Evolutionary conservation across 2,329 filamentous ascomycete species (phyloP).

Genomic region (Alternaria sp.): DNA sequence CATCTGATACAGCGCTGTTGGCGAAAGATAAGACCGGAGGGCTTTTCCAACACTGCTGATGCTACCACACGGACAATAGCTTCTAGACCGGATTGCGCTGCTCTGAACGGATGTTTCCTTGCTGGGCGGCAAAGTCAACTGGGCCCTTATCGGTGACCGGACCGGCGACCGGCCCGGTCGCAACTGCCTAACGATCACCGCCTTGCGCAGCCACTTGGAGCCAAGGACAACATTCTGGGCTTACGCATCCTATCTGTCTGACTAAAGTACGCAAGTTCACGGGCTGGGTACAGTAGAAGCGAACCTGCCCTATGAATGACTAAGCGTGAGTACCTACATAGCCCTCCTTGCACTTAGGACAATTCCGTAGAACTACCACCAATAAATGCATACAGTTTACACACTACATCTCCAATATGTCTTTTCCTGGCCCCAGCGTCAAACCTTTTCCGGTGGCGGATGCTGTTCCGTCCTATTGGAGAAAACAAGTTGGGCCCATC

Average conservation of each 20-base stretch:
- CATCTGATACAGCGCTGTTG: neutral
- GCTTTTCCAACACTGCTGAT: neutral
- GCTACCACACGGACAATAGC: neutral
- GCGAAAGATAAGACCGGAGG: neutral
- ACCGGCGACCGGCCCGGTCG: neutral
- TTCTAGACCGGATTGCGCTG: neutral
- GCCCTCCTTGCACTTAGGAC: neutral
- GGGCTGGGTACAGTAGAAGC: neutral
- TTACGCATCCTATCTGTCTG: neutral
- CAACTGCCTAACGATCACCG: neutral
- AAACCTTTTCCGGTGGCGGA: slow-evolving; percentile 10
- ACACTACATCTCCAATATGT: neutral
- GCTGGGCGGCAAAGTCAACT: neutral
- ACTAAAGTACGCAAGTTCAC: neutral
- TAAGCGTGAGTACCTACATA: neutral
- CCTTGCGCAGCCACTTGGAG: neutral
- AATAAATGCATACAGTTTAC: neutral
- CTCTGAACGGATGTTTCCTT: neutral
- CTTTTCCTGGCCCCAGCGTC: neutral
- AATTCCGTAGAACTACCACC: neutral
- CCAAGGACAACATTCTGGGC: neutral
- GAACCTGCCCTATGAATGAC: neutral
- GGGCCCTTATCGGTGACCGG: neutral
- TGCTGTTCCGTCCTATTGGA: slow-evolving; percentile 13
- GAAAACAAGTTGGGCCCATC: slow-evolving; percentile 6